phyloP scores from a whole-genome alignment of 2,329 filamentous ascomycete genomes.

The Curvularia spicifera region DNA sequence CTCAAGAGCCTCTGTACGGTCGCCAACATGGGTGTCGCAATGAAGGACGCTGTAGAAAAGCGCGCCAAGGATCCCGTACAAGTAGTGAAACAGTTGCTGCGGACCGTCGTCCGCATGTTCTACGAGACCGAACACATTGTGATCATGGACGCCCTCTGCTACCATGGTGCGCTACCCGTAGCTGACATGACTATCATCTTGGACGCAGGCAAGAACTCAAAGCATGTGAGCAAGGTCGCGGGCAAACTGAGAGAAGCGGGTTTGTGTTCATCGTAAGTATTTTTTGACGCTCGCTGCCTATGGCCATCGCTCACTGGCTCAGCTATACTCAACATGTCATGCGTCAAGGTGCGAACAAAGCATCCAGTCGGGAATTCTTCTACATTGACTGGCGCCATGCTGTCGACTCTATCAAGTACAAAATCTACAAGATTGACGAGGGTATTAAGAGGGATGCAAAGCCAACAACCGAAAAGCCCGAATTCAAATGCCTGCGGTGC shows the following conservation, averaged over 20 bases:
- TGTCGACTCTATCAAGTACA: slow-evolving; percentile 96
- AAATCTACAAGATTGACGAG: slow-evolving; percentile 85
- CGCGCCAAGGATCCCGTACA: slow-evolving; percentile 57
- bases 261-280: slow-evolving; percentile 76
- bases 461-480: slow-evolving; percentile 82
- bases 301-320: slow-evolving; percentile 23
- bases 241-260: slow-evolving; percentile 85
- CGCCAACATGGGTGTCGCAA: slow-evolving; percentile 21
- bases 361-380: slow-evolving; percentile 90
- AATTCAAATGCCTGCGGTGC: slow-evolving; percentile 84
- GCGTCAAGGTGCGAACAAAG: slow-evolving; percentile 79
- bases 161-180: slow-evolving; percentile 80
- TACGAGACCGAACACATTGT: slow-evolving; percentile 85
- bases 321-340: slow-evolving; percentile 77
- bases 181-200: slow-evolving; percentile 87
- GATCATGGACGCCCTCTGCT: slow-evolving; percentile 78
- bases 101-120: slow-evolving; percentile 84
- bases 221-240: slow-evolving; percentile 89
- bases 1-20: slow-evolving; percentile 1
- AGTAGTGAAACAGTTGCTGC: slow-evolving; percentile 78
- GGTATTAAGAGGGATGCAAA: slow-evolving; percentile 84
- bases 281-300: slow-evolving; percentile 3
- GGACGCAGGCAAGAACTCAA: slow-evolving; percentile 76
- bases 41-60: slow-evolving; percentile 56
- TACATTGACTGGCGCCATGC: slow-evolving; percentile 95